phyloP scores from a whole-genome alignment of 1,139 yeast genomes.

The Pichia terricola region DNA sequence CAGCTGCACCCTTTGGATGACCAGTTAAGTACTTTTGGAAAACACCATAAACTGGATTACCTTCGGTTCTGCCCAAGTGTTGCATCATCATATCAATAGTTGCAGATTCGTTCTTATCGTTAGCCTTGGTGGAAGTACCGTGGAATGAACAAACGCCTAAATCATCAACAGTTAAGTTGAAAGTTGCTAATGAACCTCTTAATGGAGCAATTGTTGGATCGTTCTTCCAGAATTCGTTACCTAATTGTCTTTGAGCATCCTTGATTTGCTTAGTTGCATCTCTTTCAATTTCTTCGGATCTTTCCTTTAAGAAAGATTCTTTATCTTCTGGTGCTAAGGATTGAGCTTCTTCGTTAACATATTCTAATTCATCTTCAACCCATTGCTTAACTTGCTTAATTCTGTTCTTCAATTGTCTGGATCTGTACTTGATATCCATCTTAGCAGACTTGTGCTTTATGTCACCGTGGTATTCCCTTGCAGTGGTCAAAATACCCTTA shows the following conservation, averaged over 20 bases:
- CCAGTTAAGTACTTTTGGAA: slow-evolving; percentile 99
- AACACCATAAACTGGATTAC: slow-evolving; percentile 95
- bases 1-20: slow-evolving; percentile 99
- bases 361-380: slow-evolving; percentile 73
- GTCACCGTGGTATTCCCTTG: slow-evolving; percentile 83
- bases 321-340: slow-evolving; percentile 32
- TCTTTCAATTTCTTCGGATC: slow-evolving; percentile 78
- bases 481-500: slow-evolving; percentile 96
- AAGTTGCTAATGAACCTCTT: slow-evolving; percentile 93
- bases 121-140: slow-evolving; percentile 97
- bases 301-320: slow-evolving; percentile 55
- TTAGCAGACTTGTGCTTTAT: slow-evolving; percentile 74
- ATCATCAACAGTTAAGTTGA: slow-evolving; percentile 88
- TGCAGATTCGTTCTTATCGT: slow-evolving; percentile 94
- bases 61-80: slow-evolving; percentile 93
- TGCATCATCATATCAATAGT: slow-evolving; percentile 86
- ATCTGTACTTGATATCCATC: slow-evolving; percentile 87
- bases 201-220: slow-evolving; percentile 95
- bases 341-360: slow-evolving; percentile 57
- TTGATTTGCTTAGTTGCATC: slow-evolving; percentile 80
- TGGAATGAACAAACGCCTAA: slow-evolving; percentile 98
- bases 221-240: slow-evolving; percentile 84
- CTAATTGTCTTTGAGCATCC: slow-evolving; percentile 90
- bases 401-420: slow-evolving; percentile 81
- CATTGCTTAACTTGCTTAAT: slow-evolving; percentile 69